Evolutionary conservation across 441 rosid species (phyloP).

Genomic region (Arabidopsis lyrata): DNA sequence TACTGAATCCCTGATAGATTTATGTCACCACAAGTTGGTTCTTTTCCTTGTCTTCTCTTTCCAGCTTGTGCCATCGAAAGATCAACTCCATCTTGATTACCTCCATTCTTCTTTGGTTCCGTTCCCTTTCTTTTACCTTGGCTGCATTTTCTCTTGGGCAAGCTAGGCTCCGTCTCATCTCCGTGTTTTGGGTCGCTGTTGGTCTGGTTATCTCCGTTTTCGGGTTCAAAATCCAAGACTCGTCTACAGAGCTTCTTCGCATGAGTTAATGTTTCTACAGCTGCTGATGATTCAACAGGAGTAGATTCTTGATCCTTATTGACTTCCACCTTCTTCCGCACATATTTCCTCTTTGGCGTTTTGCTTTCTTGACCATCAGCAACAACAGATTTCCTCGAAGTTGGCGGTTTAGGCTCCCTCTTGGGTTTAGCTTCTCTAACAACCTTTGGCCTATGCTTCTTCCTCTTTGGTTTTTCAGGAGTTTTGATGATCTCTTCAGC

Average conservation of each 20-base stretch:
- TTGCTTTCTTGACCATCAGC: slow-evolving; percentile 47
- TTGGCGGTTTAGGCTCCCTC: slow-evolving; percentile 32
- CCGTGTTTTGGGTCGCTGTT: slow-evolving; percentile 35
- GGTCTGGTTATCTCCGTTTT: slow-evolving; percentile 41
- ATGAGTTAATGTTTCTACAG: slow-evolving; percentile 41
- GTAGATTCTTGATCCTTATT: slow-evolving; percentile 40
- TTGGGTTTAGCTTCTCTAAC: slow-evolving; percentile 67
- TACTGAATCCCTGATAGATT: slow-evolving; percentile 52
- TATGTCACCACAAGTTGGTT: slow-evolving; percentile 35
- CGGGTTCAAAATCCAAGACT: slow-evolving; percentile 56
- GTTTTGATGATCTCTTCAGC: slow-evolving; percentile 60
- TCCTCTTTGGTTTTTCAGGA: slow-evolving; percentile 75
- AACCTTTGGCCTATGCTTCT: slow-evolving; percentile 90
- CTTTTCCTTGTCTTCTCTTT: slow-evolving; percentile 46
- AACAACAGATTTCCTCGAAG: slow-evolving; percentile 44
- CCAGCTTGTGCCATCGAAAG: slow-evolving; percentile 33
- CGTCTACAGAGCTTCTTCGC: slow-evolving; percentile 59
- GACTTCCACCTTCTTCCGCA: slow-evolving; percentile 48
- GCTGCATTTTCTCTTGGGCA: slow-evolving; percentile 44
- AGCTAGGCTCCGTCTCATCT: slow-evolving; percentile 48
- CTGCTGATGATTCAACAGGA: slow-evolving; percentile 41
- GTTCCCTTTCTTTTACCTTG: slow-evolving; percentile 41
- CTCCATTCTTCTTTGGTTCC: slow-evolving; percentile 21
- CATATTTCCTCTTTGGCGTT: slow-evolving; percentile 60
- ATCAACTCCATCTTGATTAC: slow-evolving; percentile 35